Evolutionary conservation across 2,329 filamentous ascomycete species (phyloP), one percentile per base, ranked within the genome.

Genomic region (Teratosphaeria nubilosa): DNA sequence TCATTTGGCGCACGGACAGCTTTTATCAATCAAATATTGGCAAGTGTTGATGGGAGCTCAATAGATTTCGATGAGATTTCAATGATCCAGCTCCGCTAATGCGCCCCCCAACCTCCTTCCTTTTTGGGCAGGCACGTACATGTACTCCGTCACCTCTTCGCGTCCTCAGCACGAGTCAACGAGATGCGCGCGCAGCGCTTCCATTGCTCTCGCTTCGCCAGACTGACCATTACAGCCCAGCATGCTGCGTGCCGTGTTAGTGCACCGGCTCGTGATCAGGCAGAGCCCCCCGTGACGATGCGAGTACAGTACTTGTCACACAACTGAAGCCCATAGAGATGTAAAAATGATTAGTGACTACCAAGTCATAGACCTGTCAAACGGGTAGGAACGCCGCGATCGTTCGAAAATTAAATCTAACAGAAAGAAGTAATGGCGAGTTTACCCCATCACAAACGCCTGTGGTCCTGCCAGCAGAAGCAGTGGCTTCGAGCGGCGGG

Each of bases 351-450:
- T 7, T 27, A 27, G 27, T 27, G 27, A 27, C 4, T 7, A 27
- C 27, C 27, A 27, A 5, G 4, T 7, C 27, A 27, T 27, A 27
- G 1, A 27, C 27, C 27, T 4, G 27, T 27, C 27, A 27, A 79
- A 95, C 52, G 88, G n/a, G 95, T 65, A 77, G 95, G 3, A 80
- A 82, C 0, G 91, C 95, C 64, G 90, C 95, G 72, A 91, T 96
- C 25, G 88, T 94, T 6, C 85, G 91, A 34, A 88, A 90, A 22
- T 83, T 90, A 0, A 92, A 95, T 56, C 89, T 95, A 11, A 91
- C 89, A 0, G 82, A 86, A 56, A 1, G 27, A 27, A 3, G 4
- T 3, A 82, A 90, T 53, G 90, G 90, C 61, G 78, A 89, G 55
- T 80, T 95, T 37, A 73, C 95, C 0, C 89, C 90, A 3, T 82